Evolutionary conservation across 2,329 filamentous ascomycete species (phyloP), one percentile per base, ranked within the genome.

Genomic region (Fusarium pseudonygamai): DNA sequence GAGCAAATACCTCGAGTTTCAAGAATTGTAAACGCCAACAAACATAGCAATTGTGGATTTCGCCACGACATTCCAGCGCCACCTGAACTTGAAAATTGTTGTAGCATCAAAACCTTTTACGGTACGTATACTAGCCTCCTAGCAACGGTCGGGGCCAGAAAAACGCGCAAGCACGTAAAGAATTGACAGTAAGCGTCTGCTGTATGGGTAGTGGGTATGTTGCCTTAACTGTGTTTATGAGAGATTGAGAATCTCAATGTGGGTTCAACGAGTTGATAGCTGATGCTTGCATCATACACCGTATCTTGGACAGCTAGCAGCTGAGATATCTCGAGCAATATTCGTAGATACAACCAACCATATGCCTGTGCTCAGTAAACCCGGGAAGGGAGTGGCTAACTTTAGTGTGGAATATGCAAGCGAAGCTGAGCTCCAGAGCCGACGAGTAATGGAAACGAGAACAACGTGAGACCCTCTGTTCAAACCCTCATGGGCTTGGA

Each of bases 101-200:
- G 22, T 3, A 32, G 15, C 5, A 32, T 13, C 2, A 15, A 32
- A 49, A 32, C 3, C 11, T 18, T 49, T 3, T 32, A 3, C 7
- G 7, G 15, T 18, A n/a, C 15, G 4, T 2, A 7, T 18, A n/a
- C 28, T n/a, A n/a, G 7, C 15, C 15, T 49, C 20, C 7, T n/a
- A 6, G 26, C 14, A 30, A n/a, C 3, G 6, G 2, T 6, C 7
- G 28, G 13, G 11, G 6, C 3, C 10, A 16, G 28, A 32, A 32
- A 28, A 7, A 4, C 15, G 10, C 7, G 11, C 20, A 11, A 7
- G 6, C 4, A 5, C 6, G 0, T 15, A 20, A 30, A 26, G 15
- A 6, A 28, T 15, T 13, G 20, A 22, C 9, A 20, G 18, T 9
- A 3, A 20, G 16, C 11, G 4, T 20, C 24, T 14, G 7, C 18